A percentile compares a stretch with the other conserved stretches of the same genome.
These are phyloP conservation scores for Candida dajiaensis DNA, from an alignment of 805 yeast species.

Conservation along the genomic window DNA sequence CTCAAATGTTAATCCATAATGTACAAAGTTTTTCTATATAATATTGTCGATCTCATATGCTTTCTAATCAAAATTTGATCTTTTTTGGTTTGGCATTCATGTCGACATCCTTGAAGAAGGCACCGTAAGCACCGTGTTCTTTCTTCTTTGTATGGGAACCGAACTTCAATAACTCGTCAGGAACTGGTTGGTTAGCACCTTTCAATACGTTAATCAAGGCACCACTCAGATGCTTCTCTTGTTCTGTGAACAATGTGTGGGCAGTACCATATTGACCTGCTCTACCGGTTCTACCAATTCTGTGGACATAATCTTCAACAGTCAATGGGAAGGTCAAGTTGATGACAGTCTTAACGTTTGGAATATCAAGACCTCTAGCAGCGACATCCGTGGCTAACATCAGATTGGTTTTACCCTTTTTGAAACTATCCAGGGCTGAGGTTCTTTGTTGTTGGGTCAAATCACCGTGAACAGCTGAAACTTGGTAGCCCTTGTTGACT, in stretches of 20 bases:
- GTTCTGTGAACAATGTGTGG: constrained; percentile 92
- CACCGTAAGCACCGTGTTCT: constrained; percentile 97
- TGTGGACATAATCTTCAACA: constrained; percentile 93
- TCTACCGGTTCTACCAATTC: constrained; percentile 97
- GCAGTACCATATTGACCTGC: constrained; percentile 96
- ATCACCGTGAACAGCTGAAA: constrained; percentile 96
- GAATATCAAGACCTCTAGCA: constrained; percentile 96
- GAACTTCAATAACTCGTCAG: constrained; percentile 88
- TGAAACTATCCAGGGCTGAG: constrained; percentile 77
- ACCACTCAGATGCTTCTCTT: constrained; percentile 93
- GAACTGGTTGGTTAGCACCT: constrained; percentile 93
- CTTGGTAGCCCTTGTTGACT: constrained; percentile 64
- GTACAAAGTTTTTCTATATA: not conserved
- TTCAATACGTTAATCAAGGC: constrained; percentile 87
- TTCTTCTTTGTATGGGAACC: constrained; percentile 98
- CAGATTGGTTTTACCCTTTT: constrained; percentile 67
- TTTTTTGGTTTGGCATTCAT: constrained; percentile 80
- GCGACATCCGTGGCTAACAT: constrained; percentile 97
- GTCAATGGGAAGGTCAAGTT: constrained; percentile 95
- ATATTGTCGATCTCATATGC: constrained; percentile 1
- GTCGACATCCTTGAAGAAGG: constrained; percentile 91
- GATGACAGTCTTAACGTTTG: constrained; percentile 92
- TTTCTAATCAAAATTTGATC: constrained; percentile 54
- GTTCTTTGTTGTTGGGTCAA: constrained; percentile 89
- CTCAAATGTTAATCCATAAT: no score